Base-by-base conservation (phyloP, 805 yeast genomes). In the Danielozyma ontarioensis region DNA sequence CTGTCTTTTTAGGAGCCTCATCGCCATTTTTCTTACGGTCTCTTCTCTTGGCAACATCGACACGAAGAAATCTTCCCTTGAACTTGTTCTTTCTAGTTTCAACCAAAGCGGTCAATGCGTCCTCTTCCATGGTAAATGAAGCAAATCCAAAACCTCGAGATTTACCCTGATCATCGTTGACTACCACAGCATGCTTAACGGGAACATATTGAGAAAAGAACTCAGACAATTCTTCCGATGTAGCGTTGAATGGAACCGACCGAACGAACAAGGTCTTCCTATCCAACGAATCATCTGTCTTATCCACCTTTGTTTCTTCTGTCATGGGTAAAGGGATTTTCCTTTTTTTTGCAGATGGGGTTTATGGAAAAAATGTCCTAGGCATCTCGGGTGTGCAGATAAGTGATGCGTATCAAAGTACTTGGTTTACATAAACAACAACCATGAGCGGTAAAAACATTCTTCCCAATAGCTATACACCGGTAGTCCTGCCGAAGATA, bases 81-180 rank as follows among this genome's bases (percentile, higher is more conserved):
- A 93, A 76, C 50, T 80, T 84, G 29, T 65, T 50, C 51, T 72
- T 80, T 54, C 79, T 78, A 12, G 90, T 67, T 43, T 77, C 74
- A 14, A 70, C 75, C 41, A 89, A 64, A 0, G 97, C 97, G 29
- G 72, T 64, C 26, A 72, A 55, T 0, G 96, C 84, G 53, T 93
- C 98, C 30, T 87, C 95, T 42, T 85, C 88, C 31, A 74, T 60
- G 2, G 84, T 76, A 57, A 93, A 93, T 24, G 95, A 81, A 12
- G 88, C 98, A 58, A 93, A 93, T 3, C 98, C 98, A 60, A 89
- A 93, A 2, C 98, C 97, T 55, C 89, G 74, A 3, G 96, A 86
- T 28, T 81, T 71, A 34, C 83, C 76, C 23, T 81, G 77, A 8
- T 68, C 67, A 52, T 89, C 96, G 25, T 70, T 82, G 13, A 93